phyloP scores from a whole-genome alignment of 1,139 yeast genomes.

The Groenewaldozyma sp. region DNA sequence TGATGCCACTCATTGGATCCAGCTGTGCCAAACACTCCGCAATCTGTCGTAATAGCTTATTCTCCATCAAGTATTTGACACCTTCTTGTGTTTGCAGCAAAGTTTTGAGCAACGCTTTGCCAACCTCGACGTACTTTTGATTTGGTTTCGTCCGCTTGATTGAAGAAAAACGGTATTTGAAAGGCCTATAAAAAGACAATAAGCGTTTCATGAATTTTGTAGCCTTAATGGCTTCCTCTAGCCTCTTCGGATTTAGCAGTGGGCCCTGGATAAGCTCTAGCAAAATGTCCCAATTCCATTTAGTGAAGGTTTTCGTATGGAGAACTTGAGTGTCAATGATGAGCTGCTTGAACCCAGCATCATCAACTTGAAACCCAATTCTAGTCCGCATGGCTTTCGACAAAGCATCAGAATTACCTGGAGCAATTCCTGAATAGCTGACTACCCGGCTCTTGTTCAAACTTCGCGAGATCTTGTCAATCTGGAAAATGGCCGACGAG shows the following conservation, averaged over 20 bases:
- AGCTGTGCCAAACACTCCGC: conserved; percentile 83
- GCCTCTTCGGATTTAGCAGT: conserved; percentile 53
- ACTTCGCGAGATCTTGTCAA: conserved; percentile 39
- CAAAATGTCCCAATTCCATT: conserved; percentile 83
- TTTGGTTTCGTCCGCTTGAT: conserved; percentile 43
- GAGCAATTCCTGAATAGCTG: conserved; percentile 1
- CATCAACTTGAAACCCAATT: conserved; percentile 54
- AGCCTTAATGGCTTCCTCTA: conserved; percentile 70
- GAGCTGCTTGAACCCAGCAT: conserved; percentile 56
- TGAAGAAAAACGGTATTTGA: conserved; percentile 74
- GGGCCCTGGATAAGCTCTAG: conserved; percentile 73
- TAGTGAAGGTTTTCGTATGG: conserved; percentile 65
- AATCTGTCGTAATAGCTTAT: conserved; percentile 74
- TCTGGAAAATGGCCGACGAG: conserved; percentile 33
- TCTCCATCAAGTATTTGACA: conserved; percentile 53
- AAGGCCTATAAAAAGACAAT: conserved; percentile 82
- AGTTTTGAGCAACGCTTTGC: conserved; percentile 61
- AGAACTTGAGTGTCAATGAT: conserved; percentile 62
- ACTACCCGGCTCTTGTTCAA: conserved; percentile 27
- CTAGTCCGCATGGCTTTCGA: conserved; percentile 34
- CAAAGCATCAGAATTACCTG: conserved; percentile 12
- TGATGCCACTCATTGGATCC: conserved; percentile 69
- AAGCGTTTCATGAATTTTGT: conserved; percentile 81
- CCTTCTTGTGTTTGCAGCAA: conserved; percentile 62
- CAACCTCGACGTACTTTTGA: conserved; percentile 54